These are phyloP conservation scores for Cyclospora cayetanensis DNA, from an alignment of 169 alveolate species.

Conservation along the genomic window DNA sequence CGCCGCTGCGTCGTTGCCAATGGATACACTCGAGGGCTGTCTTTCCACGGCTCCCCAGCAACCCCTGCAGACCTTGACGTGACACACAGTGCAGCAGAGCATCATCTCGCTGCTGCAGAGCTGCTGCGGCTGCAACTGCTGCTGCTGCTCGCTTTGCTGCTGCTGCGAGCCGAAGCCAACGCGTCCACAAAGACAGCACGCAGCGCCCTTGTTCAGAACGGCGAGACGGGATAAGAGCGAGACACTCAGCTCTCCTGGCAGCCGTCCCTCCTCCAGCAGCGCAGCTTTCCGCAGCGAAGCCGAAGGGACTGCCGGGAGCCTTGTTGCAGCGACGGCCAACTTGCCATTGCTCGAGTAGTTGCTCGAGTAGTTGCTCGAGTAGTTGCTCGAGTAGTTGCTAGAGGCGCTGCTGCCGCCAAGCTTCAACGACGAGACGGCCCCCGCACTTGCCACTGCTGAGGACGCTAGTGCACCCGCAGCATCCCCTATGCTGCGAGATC, in stretches of 20 bases:
- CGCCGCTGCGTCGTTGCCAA: slow-evolving; percentile 36
- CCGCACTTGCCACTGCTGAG: background rate
- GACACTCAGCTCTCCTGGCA: background rate
- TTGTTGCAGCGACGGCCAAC: background rate
- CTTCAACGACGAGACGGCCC: background rate
- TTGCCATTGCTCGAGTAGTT: background rate
- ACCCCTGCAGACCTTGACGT: slow-evolving; percentile 47
- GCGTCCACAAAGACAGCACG: background rate
- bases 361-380: background rate
- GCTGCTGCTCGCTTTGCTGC: background rate
- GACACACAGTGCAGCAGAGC: slow-evolving; percentile 6
- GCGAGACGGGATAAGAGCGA: background rate
- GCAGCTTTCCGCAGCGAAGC: background rate
- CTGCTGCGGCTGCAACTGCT: slow-evolving; percentile 32
- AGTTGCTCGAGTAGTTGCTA: background rate
- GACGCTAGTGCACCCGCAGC: background rate
- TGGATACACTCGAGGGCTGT: background rate
- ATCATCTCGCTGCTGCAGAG: no score
- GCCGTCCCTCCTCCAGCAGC: slow-evolving; percentile 5
- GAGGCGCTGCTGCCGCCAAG: background rate
- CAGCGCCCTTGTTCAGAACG: background rate
- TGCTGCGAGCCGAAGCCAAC: background rate
- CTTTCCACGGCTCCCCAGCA: slow-evolving; percentile 43
- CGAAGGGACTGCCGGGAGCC: background rate
- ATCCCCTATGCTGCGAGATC: background rate